Conservation (phyloP, 1,284 basidiomycete genomes). For the Salmacisia buchloeana region DNA sequence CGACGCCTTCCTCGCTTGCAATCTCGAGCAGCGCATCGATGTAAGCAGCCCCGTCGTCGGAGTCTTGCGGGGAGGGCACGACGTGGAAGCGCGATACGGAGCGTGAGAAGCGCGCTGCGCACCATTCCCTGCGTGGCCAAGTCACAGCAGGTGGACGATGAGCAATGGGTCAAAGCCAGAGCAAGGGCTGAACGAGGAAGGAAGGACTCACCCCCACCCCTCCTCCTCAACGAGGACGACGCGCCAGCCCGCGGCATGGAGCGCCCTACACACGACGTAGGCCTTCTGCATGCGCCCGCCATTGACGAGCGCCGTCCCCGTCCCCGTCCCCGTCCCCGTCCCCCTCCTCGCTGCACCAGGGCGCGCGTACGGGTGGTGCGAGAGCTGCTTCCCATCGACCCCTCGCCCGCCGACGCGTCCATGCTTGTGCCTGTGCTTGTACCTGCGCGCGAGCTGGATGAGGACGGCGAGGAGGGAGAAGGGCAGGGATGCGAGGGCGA, state of each 20-base stretch:
- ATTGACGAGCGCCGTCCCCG: slow-evolving; percentile 51
- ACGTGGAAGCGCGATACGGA: slow-evolving; percentile 36
- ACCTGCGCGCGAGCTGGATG: too few relatives aligned
- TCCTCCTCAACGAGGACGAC: slow-evolving; percentile 53
- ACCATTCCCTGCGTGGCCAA: slow-evolving; percentile 26
- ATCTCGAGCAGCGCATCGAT: slow-evolving; percentile 43
- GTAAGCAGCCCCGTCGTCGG: slow-evolving; percentile 36
- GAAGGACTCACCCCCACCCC: slow-evolving; percentile 26
- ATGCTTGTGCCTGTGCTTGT: too few relatives aligned
- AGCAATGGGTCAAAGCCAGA: too few relatives aligned
- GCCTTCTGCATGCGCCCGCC: slow-evolving; percentile 54
- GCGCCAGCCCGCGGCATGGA: slow-evolving; percentile 52
- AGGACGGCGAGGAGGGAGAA: too few relatives aligned
- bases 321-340: not conserved
- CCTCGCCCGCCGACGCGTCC: too few relatives aligned
- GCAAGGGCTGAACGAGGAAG: too few relatives aligned
- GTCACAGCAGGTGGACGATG: too few relatives aligned
- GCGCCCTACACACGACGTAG: slow-evolving; percentile 51
- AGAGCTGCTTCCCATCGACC: too few relatives aligned
- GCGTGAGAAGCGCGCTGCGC: slow-evolving; percentile 51
- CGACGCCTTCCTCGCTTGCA: slow-evolving; percentile 43
- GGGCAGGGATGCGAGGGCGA: too few relatives aligned
- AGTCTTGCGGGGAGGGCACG: slow-evolving; percentile 19
- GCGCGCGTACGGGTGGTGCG: not conserved
- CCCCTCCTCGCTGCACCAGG: not conserved